Conservation (phyloP, 1,139 yeast genomes). For the Hemisphaericaspora xylofermentans region DNA sequence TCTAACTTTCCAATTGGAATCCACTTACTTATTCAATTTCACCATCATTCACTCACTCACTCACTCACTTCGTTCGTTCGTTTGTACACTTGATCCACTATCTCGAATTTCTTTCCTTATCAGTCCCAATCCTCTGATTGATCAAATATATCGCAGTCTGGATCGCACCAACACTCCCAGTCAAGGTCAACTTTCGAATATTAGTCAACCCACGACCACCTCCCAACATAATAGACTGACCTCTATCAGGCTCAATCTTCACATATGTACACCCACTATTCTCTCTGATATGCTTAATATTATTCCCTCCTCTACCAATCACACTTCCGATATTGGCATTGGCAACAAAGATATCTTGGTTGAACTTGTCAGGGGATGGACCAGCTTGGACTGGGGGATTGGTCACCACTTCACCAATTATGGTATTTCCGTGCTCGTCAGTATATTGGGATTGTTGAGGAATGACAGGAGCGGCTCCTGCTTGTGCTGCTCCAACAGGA, state of each 20-base stretch:
- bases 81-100: neutral
- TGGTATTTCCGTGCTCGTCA: constrained; percentile 47
- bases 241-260: constrained; percentile 57
- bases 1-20: no score
- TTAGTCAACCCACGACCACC: constrained; percentile 58
- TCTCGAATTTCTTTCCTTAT: constrained; percentile 46
- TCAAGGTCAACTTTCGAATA: constrained; percentile 67
- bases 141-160: constrained; percentile 78
- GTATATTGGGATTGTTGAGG: constrained; percentile 40
- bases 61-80: neutral
- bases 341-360: constrained; percentile 74
- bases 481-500: constrained; percentile 3
- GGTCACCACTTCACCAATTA: constrained; percentile 47
- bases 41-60: neutral
- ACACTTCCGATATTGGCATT: constrained; percentile 79
- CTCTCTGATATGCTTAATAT: constrained; percentile 75
- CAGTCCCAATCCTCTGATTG: constrained; percentile 70
- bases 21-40: no score
- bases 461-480: constrained; percentile 14
- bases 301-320: constrained; percentile 85
- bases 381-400: constrained; percentile 40
- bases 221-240: constrained; percentile 47
- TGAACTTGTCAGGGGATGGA: constrained; percentile 44
- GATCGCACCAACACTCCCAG: constrained; percentile 68
- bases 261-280: constrained; percentile 74